Conservation (phyloP, 805 yeast species). For the Alloascoidea hylecoeti region DNA sequence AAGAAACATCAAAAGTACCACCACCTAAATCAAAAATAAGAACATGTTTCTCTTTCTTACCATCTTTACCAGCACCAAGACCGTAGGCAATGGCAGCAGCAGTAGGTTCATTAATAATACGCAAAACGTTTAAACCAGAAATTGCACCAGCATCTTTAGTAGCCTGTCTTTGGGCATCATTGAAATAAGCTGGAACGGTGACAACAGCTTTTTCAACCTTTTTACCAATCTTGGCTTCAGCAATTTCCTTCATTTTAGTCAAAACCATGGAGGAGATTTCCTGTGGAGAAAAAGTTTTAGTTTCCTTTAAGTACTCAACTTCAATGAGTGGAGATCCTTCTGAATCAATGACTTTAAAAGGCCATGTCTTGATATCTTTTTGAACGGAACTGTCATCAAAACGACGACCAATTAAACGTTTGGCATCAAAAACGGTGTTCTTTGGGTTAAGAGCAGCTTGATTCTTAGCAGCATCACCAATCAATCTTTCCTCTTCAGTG, state of each 20-base stretch:
- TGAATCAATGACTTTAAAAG: slow-evolving; percentile 65
- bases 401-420: slow-evolving; percentile 83
- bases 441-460: slow-evolving; percentile 90
- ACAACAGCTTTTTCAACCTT: slow-evolving; percentile 74
- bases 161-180: slow-evolving; percentile 84
- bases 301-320: slow-evolving; percentile 76
- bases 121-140: slow-evolving; percentile 73
- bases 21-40: slow-evolving; percentile 94
- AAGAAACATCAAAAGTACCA: slow-evolving; percentile 95
- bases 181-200: slow-evolving; percentile 82
- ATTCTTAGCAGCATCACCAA: slow-evolving; percentile 96
- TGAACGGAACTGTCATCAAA: slow-evolving; percentile 74
- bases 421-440: slow-evolving; percentile 80
- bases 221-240: slow-evolving; percentile 73
- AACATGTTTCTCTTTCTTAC: slow-evolving; percentile 73
- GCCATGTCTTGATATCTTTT: slow-evolving; percentile 89
- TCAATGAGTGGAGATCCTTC: slow-evolving; percentile 70
- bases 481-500: slow-evolving; percentile 83
- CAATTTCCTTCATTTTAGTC: slow-evolving; percentile 79
- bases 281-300: slow-evolving; percentile 82
- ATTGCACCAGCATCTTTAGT: slow-evolving; percentile 84
- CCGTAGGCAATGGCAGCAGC: slow-evolving; percentile 98
- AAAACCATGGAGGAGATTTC: slow-evolving; percentile 91
- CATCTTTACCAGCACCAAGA: slow-evolving; percentile 74
- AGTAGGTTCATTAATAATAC: slow-evolving; percentile 85